Conservation (phyloP, 306 rosid genomes). For the Pyrus bretschneideri region DNA sequence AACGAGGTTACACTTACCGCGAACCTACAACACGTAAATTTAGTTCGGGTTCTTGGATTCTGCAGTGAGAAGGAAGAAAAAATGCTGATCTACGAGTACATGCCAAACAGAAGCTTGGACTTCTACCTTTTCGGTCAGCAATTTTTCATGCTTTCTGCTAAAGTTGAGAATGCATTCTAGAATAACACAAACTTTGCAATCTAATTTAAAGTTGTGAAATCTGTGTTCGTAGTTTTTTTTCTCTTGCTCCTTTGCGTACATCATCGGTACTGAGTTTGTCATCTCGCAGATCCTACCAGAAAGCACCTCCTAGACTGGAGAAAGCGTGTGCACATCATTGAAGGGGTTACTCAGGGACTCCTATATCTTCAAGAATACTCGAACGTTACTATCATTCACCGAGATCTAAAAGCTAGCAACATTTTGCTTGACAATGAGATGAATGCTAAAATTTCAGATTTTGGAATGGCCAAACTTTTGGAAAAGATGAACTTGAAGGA, state of each 20-base stretch:
- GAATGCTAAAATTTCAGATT: constrained; percentile 60
- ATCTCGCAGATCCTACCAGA: constrained; percentile 36
- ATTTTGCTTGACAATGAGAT: constrained; percentile 42
- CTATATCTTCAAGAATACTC: constrained; percentile 73
- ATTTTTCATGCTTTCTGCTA: background rate
- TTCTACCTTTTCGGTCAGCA: constrained; percentile 30
- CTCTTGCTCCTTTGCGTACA: background rate
- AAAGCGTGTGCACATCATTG: constrained; percentile 46
- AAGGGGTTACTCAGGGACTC: constrained; percentile 68
- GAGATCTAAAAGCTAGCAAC: constrained; percentile 65
- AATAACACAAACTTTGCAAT: too few species aligned
- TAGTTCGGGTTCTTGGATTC: constrained; percentile 37
- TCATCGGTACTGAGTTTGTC: background rate
- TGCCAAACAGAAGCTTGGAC: constrained; percentile 48
- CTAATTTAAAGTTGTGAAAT: background rate
- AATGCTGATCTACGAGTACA: constrained; percentile 39
- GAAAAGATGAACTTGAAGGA: constrained; percentile 55
- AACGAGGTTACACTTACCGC: constrained; percentile 44
- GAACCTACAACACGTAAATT: constrained; percentile 44
- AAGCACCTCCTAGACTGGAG: constrained; percentile 35
- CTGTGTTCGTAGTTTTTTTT: background rate
- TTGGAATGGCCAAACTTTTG: constrained; percentile 64
- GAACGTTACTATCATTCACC: constrained; percentile 56
- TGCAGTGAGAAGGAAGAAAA: constrained; percentile 27
- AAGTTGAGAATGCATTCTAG: too few species aligned